Conservation (phyloP, 2,329 filamentous ascomycete species). For the Dendrostoma leiphaemia region DNA sequence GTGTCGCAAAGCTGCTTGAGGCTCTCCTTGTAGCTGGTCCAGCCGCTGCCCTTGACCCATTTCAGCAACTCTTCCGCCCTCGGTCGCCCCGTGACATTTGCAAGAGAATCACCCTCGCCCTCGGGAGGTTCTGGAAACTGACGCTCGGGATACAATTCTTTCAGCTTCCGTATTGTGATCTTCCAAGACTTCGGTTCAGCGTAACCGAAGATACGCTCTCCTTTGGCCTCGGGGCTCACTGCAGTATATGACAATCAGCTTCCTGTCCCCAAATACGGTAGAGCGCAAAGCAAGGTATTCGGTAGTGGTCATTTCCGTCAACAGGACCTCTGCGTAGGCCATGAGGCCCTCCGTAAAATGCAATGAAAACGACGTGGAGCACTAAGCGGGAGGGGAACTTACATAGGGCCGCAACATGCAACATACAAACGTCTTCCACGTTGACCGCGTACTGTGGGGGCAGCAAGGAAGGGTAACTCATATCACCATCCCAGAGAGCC, state of each 20-base stretch:
- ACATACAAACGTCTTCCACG: conserved; percentile 45
- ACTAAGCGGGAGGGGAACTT: no score
- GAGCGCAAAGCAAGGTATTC: no score
- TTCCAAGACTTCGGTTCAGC: conserved; percentile 46
- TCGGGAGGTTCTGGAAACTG: neutral
- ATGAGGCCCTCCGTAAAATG: no score
- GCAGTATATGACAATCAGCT: no score
- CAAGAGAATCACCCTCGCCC: conserved; percentile 20
- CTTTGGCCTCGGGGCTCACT: conserved; percentile 41
- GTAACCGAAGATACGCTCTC: conserved; percentile 54
- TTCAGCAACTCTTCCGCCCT: conserved; percentile 22
- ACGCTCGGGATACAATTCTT: neutral
- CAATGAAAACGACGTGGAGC: no score
- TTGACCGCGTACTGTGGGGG: conserved; percentile 42
- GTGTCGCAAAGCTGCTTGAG: neutral
- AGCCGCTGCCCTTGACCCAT: neutral
- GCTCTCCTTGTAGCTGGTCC: neutral
- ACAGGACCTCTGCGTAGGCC: no score
- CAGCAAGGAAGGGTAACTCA: neutral
- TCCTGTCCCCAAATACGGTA: no score
- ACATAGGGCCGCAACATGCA: conserved; percentile 52
- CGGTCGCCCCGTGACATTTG: conserved; percentile 21
- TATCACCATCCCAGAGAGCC: neutral
- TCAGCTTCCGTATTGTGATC: conserved; percentile 27
- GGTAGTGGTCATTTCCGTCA: no score